Percentiles rank a stretch among this genome's conserved stretches.
These are phyloP conservation scores for Tetrastigma voinierianum DNA, from an alignment of 164 flowering plant genomes.

Conservation along the genomic window DNA sequence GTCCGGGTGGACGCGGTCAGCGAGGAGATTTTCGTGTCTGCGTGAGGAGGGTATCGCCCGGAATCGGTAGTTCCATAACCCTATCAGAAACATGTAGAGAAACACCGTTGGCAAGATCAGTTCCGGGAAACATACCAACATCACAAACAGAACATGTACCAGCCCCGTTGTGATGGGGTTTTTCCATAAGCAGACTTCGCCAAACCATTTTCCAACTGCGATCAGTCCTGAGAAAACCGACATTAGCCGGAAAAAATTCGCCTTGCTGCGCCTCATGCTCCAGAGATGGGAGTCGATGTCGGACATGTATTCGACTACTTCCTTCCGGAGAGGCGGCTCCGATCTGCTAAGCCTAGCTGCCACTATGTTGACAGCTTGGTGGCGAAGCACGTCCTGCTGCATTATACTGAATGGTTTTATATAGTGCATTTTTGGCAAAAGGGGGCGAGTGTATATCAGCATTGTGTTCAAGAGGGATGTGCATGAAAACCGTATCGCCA, in stretches of 20 bases:
- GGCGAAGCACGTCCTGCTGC: slow-evolving; percentile 50
- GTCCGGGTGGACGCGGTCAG: slow-evolving; percentile 43
- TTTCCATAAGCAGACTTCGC: slow-evolving; percentile 58
- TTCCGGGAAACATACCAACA: slow-evolving; percentile 58
- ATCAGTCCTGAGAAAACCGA: slow-evolving; percentile 44
- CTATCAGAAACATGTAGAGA: slow-evolving; percentile 56
- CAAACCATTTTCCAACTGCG: slow-evolving; percentile 49
- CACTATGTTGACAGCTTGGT: slow-evolving; percentile 49
- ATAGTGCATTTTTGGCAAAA: slow-evolving; percentile 68
- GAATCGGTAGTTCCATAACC: slow-evolving; percentile 48
- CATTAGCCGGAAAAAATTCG: slow-evolving; percentile 52
- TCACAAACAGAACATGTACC: slow-evolving; percentile 46
- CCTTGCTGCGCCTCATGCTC: slow-evolving; percentile 78
- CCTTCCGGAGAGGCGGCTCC: slow-evolving; percentile 63
- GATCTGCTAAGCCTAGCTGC: slow-evolving; percentile 62
- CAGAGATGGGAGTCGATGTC: slow-evolving; percentile 59
- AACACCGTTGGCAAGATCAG: slow-evolving; percentile 58
- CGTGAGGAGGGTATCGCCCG: slow-evolving; percentile 63
- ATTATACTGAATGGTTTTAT: slow-evolving; percentile 36
- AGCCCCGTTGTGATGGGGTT: slow-evolving; percentile 47
- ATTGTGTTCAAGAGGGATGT: slow-evolving; percentile 41
- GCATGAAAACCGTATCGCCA: slow-evolving; percentile 58
- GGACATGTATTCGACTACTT: slow-evolving; percentile 62
- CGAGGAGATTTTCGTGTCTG: slow-evolving; percentile 56
- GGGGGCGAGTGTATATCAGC: slow-evolving; percentile 40